A percentile compares a stretch with the other conserved stretches of the same genome.
These are phyloP conservation scores for Ichthyophthirius multifiliis DNA, from an alignment of 169 alveolate genomes.

Conservation along the genomic window DNA sequence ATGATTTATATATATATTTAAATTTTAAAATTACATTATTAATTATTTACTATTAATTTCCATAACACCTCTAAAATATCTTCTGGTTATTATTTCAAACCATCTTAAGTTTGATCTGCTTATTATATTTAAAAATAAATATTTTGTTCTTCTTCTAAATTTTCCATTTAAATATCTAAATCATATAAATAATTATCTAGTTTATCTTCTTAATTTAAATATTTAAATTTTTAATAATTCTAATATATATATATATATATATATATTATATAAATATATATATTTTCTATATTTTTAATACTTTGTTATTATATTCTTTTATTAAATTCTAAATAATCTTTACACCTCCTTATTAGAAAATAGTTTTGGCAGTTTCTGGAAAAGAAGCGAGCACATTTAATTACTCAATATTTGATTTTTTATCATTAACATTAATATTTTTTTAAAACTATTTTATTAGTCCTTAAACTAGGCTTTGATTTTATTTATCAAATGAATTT, in stretches of 20 bases:
- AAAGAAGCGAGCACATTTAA: neutral
- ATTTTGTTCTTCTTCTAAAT: neutral
- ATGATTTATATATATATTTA: neutral
- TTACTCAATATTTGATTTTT: neutral
- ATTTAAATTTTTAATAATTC: neutral
- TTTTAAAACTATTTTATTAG: neutral
- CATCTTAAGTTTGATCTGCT: neutral
- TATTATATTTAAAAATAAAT: neutral
- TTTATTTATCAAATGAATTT: neutral
- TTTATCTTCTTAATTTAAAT: neutral
- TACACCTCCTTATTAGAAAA: neutral
- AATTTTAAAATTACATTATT: neutral
- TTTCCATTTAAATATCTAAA: neutral
- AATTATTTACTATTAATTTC: neutral
- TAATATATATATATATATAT: neutral
- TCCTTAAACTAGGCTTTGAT: neutral
- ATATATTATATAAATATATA: no score
- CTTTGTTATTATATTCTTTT: neutral
- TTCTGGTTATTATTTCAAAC: neutral
- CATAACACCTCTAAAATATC: neutral
- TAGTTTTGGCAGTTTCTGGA: neutral
- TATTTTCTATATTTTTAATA: neutral
- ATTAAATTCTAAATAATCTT: neutral
- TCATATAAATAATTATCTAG: neutral
- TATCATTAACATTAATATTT: neutral